Base-by-base conservation (phyloP, 2,329 filamentous ascomycete genomes). In the Trichoderma atrobrunneum region DNA sequence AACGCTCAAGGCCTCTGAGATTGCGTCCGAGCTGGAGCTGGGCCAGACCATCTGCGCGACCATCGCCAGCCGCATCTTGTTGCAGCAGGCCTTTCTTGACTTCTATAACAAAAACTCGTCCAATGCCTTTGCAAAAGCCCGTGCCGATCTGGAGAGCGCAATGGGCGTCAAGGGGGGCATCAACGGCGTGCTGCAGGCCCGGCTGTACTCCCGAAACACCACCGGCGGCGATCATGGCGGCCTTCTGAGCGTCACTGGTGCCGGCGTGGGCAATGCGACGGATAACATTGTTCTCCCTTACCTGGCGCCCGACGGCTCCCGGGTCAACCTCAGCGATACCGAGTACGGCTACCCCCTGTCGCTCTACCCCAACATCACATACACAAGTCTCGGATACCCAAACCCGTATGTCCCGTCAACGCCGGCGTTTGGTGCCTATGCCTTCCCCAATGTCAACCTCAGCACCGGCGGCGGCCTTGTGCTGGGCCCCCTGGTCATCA, bases 1-100 rank as follows among this genome's bases (percentile, higher is more conserved):
- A 7, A 94, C 92, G 3, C 89, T 97, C 78, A 97, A 97, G 81
- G 92, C 94, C 24, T 90, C 92, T 34, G 92, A 95, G 78, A 87
- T 98, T 74, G 86, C 92, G 7, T 91, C 93, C 67, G 92, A 94
- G 79, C 87, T 98, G 70, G 86, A 93, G 66, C 87, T 97, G 66
- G 89, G 97, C 75, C 89, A 94, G 82, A 92, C 92, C 36, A 91
- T 90, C 72, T 92, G 91, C 78, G 85, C 87, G 70, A 91, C 92
- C 70, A 91, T 96, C 59, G 85, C 91, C 7, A 94, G 93, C 0
- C 85, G 90, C 73, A 80, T 91, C 24, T 79, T 91, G 26, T 81
- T 92, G 21, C 90, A 92, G 76, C 72, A 82, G 18, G 84, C 87
- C 6, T 79, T 92, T 36, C 74, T 77, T 66, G 76, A 79, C 12